Evolutionary conservation across 331 rosid genomes (phyloP).

Genomic region (Acacia pycnantha): DNA sequence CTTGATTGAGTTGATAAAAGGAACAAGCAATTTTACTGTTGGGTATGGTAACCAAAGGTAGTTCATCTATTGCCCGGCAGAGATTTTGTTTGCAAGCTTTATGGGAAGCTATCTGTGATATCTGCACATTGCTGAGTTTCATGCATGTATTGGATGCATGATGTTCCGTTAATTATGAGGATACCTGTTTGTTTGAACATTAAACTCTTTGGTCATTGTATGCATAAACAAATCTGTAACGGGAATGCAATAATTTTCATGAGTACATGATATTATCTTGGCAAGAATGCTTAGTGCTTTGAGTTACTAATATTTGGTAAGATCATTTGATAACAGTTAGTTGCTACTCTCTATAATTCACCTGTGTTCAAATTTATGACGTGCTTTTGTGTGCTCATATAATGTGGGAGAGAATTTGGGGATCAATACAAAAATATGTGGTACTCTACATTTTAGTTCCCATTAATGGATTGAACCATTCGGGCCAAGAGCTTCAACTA

Average conservation of each 20-base stretch:
- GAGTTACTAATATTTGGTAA: not conserved
- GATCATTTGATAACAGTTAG: not conserved
- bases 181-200: conserved; percentile 1
- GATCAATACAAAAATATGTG: not conserved
- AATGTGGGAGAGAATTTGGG: not conserved
- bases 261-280: not conserved
- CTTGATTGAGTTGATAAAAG: not conserved
- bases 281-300: not conserved
- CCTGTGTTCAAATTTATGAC: not conserved
- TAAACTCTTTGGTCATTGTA: not conserved
- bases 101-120: not conserved
- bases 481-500: not conserved
- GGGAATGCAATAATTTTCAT: conserved; percentile 15
- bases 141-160: not conserved
- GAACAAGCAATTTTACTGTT: conserved; percentile 6
- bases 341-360: not conserved
- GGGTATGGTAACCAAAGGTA: not conserved
- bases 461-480: not conserved
- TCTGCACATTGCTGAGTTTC: not conserved
- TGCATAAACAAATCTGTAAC: not conserved
- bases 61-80: not conserved
- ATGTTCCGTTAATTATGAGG: conserved; percentile 2
- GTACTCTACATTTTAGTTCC: not conserved
- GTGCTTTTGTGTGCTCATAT: not conserved
- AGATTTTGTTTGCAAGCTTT: not conserved